A percentile compares a stretch with the other conserved stretches of the same genome.
Evolutionary conservation across 805 yeast genomes (phyloP).

Genomic region (Candida boidinii): DNA sequence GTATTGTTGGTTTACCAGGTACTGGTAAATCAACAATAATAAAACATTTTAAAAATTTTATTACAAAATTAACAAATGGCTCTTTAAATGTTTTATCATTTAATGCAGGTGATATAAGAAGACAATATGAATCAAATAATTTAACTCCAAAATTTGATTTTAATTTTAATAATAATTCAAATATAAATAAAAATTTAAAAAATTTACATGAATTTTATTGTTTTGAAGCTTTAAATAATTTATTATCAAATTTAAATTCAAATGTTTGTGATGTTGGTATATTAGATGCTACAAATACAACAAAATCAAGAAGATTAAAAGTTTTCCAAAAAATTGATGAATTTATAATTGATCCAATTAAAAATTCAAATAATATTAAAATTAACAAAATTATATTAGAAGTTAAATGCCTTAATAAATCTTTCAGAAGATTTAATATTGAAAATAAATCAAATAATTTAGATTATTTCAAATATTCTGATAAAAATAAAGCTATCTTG

Average conservation of each 20-base stretch:
- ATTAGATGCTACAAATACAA: conserved; percentile 71
- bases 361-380: conserved; percentile 31
- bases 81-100: conserved; percentile 24
- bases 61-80: conserved; percentile 8
- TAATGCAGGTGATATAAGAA: conserved; percentile 46
- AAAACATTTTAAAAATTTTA: conserved; percentile 17
- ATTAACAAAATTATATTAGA: conserved; percentile 48
- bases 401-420: conserved; percentile 46
- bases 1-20: conserved; percentile 81
- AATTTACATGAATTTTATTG: conserved; percentile 87
- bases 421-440: conserved; percentile 49
- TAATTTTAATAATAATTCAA: conserved; percentile 38
- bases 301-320: conserved; percentile 46
- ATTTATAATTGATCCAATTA: too few species aligned
- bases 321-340: conserved; percentile 46
- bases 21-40: conserved; percentile 68
- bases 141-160: conserved; percentile 16
- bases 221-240: conserved; percentile 76
- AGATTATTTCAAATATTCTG: conserved; percentile 48
- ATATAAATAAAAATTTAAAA: conserved; percentile 31
- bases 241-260: conserved; percentile 61
- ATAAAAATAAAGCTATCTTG: conserved; percentile 32
- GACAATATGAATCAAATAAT: conserved; percentile 25
- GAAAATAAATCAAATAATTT: conserved; percentile 54
- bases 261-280: conserved; percentile 89